Percentiles rank a stretch among this genome's conserved stretches.
These are phyloP conservation scores for Aspergillus awamori DNA, from an alignment of 2,329 filamentous ascomycete species.

Conservation along the genomic window DNA sequence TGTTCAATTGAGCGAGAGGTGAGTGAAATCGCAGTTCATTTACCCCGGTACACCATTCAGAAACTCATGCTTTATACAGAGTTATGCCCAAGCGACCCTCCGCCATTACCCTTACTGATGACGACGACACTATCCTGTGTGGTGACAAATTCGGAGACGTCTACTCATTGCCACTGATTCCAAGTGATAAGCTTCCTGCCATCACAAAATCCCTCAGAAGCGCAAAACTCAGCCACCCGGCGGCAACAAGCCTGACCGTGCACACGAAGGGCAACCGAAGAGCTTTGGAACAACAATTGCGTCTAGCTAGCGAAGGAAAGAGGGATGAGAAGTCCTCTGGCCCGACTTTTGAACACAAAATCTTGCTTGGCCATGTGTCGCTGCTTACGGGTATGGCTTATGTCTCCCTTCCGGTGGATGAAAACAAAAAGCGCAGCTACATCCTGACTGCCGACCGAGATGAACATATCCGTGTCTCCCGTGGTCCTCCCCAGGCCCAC, in stretches of 20 bases:
- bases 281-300: conserved; percentile 60
- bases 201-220: conserved; percentile 34
- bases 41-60: not conserved
- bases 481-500: conserved; percentile 78
- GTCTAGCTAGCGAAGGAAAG: conserved; percentile 46
- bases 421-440: conserved; percentile 55
- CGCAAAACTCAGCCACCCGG: conserved; percentile 50
- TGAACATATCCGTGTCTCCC: conserved; percentile 85
- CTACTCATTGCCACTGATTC: conserved; percentile 77
- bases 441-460: conserved; percentile 71
- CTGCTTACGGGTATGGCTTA: conserved; percentile 68
- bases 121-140: conserved; percentile 72
- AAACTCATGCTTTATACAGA: conserved; percentile 48
- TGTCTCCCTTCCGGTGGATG: conserved; percentile 39
- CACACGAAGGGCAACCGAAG: conserved; percentile 64
- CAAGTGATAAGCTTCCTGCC: conserved; percentile 38
- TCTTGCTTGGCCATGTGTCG: conserved; percentile 91
- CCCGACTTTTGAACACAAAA: conserved; percentile 69
- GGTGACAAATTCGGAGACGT: conserved; percentile 98
- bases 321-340: conserved; percentile 46
- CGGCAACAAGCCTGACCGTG: conserved; percentile 62
- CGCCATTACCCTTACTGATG: conserved; percentile 69
- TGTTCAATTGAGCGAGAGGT: conserved; percentile 73
- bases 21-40: conserved; percentile 26
- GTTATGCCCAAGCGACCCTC: conserved; percentile 88